Evolutionary conservation across 768 basidiomycete species (phyloP).

Genomic region (Russula sp.): DNA sequence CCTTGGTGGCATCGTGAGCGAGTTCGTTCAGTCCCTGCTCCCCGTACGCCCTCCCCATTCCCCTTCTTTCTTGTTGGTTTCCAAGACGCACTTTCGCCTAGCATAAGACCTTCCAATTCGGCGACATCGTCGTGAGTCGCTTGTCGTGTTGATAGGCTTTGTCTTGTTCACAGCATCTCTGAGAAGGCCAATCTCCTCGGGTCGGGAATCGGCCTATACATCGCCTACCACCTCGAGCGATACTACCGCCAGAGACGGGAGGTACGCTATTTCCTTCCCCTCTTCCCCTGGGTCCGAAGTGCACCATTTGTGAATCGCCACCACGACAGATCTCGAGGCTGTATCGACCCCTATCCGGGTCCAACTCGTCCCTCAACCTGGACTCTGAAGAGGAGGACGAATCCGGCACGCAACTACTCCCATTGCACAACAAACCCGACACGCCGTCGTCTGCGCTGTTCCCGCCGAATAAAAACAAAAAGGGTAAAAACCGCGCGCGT

Average conservation of each 20-base stretch:
- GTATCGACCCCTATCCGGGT: conserved; percentile 63
- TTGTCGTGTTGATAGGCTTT: not conserved
- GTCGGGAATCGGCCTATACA: conserved; percentile 59
- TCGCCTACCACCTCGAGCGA: conserved; percentile 61
- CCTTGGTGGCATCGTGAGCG: conserved; percentile 75
- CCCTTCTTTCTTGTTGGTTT: not conserved
- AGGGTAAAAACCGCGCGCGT: conserved; percentile 18
- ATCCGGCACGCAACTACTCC: conserved; percentile 52
- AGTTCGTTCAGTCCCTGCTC: conserved; percentile 72
- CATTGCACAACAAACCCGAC: conserved; percentile 36
- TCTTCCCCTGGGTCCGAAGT: not conserved
- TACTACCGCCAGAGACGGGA: conserved; percentile 78
- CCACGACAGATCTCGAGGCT: conserved; percentile 60
- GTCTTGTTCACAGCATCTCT: not conserved
- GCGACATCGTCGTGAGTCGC: conserved; percentile 59
- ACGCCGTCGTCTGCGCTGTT: conserved; percentile 10
- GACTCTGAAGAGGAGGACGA: conserved; percentile 49
- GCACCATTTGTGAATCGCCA: not conserved
- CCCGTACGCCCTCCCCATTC: conserved; percentile 42
- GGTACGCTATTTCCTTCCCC: conserved; percentile 34
- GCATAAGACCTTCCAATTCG: conserved; percentile 68
- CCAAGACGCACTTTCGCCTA: conserved; percentile 26
- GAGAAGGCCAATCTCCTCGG: conserved; percentile 73
- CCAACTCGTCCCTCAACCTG: conserved; percentile 32
- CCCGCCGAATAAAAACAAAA: conserved; percentile 6